phyloP scores from a whole-genome alignment of 1,284 basidiomycete genomes.

The Pyrrhoderma lamaoense region DNA sequence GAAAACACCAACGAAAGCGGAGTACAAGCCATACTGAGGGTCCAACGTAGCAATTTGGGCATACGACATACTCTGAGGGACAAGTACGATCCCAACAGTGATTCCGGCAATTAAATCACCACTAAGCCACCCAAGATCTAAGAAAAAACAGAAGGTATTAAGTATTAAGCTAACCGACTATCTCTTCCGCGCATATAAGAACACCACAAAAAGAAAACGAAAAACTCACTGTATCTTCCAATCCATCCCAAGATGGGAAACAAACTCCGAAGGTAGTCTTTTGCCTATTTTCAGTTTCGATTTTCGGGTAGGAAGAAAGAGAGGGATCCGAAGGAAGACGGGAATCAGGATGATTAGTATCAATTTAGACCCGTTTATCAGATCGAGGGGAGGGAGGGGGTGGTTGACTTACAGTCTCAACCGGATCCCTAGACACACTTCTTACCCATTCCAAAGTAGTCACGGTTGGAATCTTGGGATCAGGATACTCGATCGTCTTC shows the following conservation, averaged over 20 bases:
- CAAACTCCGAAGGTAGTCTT: slow-evolving; percentile 56
- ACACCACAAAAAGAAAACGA: slow-evolving; percentile 18
- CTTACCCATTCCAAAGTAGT: slow-evolving; percentile 47
- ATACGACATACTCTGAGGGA: slow-evolving; percentile 86
- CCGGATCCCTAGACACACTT: slow-evolving; percentile 36
- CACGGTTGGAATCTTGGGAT: slow-evolving; percentile 49
- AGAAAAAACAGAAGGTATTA: background rate
- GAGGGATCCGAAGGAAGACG: background rate
- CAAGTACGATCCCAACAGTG: slow-evolving; percentile 87
- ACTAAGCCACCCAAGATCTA: slow-evolving; percentile 65
- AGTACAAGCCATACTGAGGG: slow-evolving; percentile 90
- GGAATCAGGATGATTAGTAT: too few species aligned
- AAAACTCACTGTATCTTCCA: slow-evolving; percentile 71
- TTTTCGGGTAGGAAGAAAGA: background rate
- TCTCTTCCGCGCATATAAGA: background rate
- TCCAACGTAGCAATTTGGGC: slow-evolving; percentile 82
- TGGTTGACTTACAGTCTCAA: slow-evolving; percentile 35
- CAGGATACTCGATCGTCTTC: slow-evolving; percentile 52
- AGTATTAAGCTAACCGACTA: background rate
- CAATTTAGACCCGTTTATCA: too few species aligned
- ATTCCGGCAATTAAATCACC: slow-evolving; percentile 85
- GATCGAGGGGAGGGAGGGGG: slow-evolving; percentile 11
- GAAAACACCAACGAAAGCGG: slow-evolving; percentile 86
- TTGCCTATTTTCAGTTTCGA: slow-evolving; percentile 46
- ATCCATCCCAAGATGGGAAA: slow-evolving; percentile 86